A percentile compares a stretch with the other conserved stretches of the same genome.
Conservation (phyloP, 2,329 filamentous ascomycete genomes). For the Metarhizium humberi region DNA sequence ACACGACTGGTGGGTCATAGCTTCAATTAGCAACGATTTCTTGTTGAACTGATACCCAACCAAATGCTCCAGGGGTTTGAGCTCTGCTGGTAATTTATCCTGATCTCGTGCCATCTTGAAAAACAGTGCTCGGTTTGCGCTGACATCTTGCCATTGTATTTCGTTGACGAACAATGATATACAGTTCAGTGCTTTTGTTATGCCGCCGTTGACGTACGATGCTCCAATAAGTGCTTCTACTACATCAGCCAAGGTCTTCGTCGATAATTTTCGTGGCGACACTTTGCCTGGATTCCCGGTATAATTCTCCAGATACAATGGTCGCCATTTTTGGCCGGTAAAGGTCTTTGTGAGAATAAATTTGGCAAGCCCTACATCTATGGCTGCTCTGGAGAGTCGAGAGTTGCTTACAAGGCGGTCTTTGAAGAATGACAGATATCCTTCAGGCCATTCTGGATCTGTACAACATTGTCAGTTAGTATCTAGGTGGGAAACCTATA, state of each 20-base stretch:
- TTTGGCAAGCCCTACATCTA: conserved; percentile 54
- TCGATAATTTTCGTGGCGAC: conserved; percentile 41
- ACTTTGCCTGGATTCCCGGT: conserved; percentile 4
- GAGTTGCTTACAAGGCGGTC: conserved; percentile 65
- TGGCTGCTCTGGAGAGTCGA: conserved; percentile 56
- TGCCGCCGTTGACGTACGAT: conserved; percentile 59
- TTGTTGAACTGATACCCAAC: conserved; percentile 65
- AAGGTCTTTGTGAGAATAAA: conserved; percentile 65
- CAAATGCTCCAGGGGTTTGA: conserved; percentile 49
- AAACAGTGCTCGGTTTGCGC: conserved; percentile 31
- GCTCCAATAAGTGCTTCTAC: conserved; percentile 78
- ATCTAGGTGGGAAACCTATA: neutral
- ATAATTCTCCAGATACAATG: conserved; percentile 43
- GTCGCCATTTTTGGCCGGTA: conserved; percentile 63
- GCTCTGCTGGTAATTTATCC: conserved; percentile 26
- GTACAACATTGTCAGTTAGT: conserved; percentile 7
- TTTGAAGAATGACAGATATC: conserved; percentile 60
- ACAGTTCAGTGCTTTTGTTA: conserved; percentile 52
- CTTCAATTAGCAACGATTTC: conserved; percentile 62
- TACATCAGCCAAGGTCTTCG: conserved; percentile 79
- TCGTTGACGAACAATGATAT: conserved; percentile 58
- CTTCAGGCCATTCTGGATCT: conserved; percentile 67
- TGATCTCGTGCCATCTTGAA: conserved; percentile 28
- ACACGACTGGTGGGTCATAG: conserved; percentile 67
- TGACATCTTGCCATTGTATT: conserved; percentile 41